Base-by-base conservation (phyloP, 2,329 filamentous ascomycete genomes). In the Sclerotinia glacialis region DNA sequence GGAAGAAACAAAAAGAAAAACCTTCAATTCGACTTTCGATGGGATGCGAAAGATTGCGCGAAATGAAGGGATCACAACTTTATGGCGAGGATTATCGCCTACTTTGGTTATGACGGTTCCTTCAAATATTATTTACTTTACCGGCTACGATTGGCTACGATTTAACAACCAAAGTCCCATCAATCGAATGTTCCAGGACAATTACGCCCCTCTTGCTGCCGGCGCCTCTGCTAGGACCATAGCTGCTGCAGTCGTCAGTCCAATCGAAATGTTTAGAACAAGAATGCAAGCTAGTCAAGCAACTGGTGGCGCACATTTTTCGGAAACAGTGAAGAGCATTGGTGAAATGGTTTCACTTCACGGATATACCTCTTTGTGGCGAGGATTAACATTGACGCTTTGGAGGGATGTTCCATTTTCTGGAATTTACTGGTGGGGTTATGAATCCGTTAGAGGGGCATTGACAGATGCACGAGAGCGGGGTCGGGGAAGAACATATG, bases 401-500 rank as follows among this genome's bases (percentile, higher is more conserved):
- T 99, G 95, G 95, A 86, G 95, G 70, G 95, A 99, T 76, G 95
- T 98, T 0, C 95, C 95, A 0, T 99, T 99, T 75, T 98, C 94
- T 0, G 95, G 91, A 4, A 85, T 99, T 54, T 99, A 99, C 80
- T 99, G 95, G 95, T 96, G 91, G 88, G 94, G 95, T 16, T 99
- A 99, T 77, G 95, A 99, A 80, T 87, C 86, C 23, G 88, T 94
- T 65, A 87, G 93, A 64, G 86, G 88, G 31, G 80, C 81, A 63
- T 79, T 98, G 67, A 89, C 88, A 1, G 88, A 93, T 72, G 79
- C 86, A 59, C 87, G 93, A 70, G 85, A 83, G 75, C 79, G 80
- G 61, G 76, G 78, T 31, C 77, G 80, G 34, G 83, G 82, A 0
- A 79, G 80, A 46, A 72, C 76, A 1, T 67, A 82, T 8, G 78